Percentiles rank a stretch among this genome's conserved stretches.
phyloP scores from a whole-genome alignment of 2,329 filamentous ascomycete species.

The Penicillium sumatraense region DNA sequence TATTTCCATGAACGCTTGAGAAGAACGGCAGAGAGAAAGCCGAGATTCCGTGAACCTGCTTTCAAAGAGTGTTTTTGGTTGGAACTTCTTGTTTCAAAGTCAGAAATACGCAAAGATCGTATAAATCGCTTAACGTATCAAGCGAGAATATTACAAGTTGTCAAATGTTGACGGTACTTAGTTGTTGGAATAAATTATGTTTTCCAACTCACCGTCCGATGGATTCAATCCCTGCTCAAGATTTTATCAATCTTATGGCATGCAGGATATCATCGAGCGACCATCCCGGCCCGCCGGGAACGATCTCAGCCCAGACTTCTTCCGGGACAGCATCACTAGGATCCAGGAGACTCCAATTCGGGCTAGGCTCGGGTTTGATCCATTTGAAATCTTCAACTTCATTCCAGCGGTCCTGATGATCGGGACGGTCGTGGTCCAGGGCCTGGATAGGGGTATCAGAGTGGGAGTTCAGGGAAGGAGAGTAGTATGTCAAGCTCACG shows the following conservation, averaged over 20 bases:
- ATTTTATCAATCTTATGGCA: constrained; percentile 36
- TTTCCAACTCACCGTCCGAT: not conserved
- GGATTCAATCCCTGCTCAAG: constrained; percentile 6
- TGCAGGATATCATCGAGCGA: constrained; percentile 68
- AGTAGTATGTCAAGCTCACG: constrained; percentile 55
- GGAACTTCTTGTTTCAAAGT: not conserved
- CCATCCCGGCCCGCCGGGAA: constrained; percentile 66
- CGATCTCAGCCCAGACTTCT: constrained; percentile 69
- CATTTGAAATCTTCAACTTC: constrained; percentile 98
- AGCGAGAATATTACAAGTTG: not conserved
- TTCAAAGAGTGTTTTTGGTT: not conserved
- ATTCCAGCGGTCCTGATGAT: constrained; percentile 73
- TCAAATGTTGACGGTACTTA: not conserved
- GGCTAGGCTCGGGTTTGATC: constrained; percentile 83
- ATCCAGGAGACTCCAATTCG: constrained; percentile 79
- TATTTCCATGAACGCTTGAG: not conserved
- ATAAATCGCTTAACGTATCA: not conserved
- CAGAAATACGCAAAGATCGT: not conserved
- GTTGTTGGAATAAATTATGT: not conserved
- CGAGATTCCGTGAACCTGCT: not conserved
- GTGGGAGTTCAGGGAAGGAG: not conserved
- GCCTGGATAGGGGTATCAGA: constrained; percentile 28
- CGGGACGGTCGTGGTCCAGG: constrained; percentile 34
- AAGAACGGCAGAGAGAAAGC: not conserved
- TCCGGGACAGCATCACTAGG: constrained; percentile 63